Base-by-base conservation (phyloP, 73 alveolate species). In the Breviolum minutum region DNA sequence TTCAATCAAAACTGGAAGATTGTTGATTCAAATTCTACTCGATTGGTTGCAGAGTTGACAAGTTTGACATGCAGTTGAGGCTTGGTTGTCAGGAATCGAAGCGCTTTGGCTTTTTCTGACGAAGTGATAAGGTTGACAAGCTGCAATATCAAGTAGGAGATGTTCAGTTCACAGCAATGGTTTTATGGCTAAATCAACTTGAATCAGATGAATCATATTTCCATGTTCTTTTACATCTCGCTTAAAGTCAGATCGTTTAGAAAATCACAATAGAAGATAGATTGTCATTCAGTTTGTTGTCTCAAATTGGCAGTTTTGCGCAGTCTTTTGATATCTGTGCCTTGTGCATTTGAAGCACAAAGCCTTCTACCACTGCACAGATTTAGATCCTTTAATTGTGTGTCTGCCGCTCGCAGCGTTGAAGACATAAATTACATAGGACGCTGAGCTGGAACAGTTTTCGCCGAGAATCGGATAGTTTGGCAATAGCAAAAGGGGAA, bases 31-130 rank as follows among this genome's bases (percentile, higher is more conserved):
- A 9, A 77, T 17, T 14, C 17, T 14, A 4, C 1, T 68, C 77
- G 77, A 17, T 68, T 14, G 77, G 24, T 22, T 68, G 54, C 54
- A 40, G 54, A 40, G 54, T 40, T 40, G 54, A 3, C 54, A 40
- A 22, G 77, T 68, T 14, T 14, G 24, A 14, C 77, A 68, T 17
- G n/a, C 10, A 54, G 20, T 26, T 24, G 81, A 86, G 94, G 94
- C 79, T 86, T 63, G 94, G 94, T 63, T 61, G 77, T 27, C 32
- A 10, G 30, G 94, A 86, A 7, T 63, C 94, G 19, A 86, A 86
- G 80, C 94, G 94, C 79, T 86, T 86, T 63, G 94, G 94, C 77
- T 86, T 86, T 24, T 86, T 86, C 94, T 86, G 80, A 86, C 80
- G 48, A 32, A 14, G 32, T 27, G 54, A 40, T 40, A 40, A 40